Evolutionary conservation across 805 yeast species (phyloP).

Genomic region (Metschnikowia continentalis): DNA sequence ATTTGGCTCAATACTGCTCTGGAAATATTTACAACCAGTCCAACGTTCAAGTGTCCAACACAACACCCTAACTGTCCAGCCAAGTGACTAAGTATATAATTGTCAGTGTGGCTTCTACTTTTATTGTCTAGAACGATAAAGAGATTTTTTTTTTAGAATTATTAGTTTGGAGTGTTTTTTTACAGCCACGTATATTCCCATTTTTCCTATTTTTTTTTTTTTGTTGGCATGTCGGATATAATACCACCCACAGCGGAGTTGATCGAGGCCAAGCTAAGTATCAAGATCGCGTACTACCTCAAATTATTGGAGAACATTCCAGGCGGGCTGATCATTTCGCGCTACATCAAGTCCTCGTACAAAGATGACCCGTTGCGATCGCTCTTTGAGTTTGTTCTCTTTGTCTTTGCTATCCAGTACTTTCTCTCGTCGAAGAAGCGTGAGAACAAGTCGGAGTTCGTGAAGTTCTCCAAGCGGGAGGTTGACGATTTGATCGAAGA

Average conservation of each 20-base stretch:
- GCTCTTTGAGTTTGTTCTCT: slow-evolving; percentile 67
- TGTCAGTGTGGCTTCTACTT: too few relatives aligned
- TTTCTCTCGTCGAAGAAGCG: slow-evolving; percentile 75
- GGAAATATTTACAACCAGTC: too few relatives aligned
- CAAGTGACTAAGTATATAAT: too few relatives aligned
- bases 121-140: too few relatives aligned
- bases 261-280: slow-evolving; percentile 29
- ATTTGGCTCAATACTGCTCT: too few relatives aligned
- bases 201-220: too few relatives aligned
- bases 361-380: slow-evolving; percentile 93
- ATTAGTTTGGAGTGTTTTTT: too few relatives aligned
- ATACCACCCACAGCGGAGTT: slow-evolving; percentile 38
- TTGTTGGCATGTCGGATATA: slow-evolving; percentile 9
- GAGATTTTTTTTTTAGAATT: too few relatives aligned
- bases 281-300: slow-evolving; percentile 33
- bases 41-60: too few relatives aligned
- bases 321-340: slow-evolving; percentile 54
- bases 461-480: slow-evolving; percentile 57
- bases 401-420: slow-evolving; percentile 79
- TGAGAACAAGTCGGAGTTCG: slow-evolving; percentile 66
- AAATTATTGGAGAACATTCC: slow-evolving; percentile 41
- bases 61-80: too few relatives aligned
- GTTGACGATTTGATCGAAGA: slow-evolving; percentile 80
- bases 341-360: slow-evolving; percentile 81
- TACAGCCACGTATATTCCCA: too few relatives aligned